Evolutionary conservation across 257 asterid species (phyloP), one percentile per base, ranked within the genome.

Genomic region (Leptodermis oblonga): DNA sequence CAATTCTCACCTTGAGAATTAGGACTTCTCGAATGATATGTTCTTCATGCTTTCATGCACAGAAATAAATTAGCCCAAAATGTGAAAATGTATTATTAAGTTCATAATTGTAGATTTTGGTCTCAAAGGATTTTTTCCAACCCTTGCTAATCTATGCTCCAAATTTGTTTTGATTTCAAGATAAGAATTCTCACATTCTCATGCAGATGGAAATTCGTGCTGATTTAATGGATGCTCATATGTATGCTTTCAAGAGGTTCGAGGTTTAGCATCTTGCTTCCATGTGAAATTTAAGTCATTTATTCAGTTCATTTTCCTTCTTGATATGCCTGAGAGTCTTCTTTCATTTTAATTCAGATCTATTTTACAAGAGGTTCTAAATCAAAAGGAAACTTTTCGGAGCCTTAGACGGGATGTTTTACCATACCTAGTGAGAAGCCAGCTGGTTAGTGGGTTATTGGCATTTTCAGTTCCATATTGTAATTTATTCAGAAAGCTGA

Each of bases 241-340:
- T 91, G 92, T 94, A 94, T 81, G 97, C 99, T 62, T 91, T 94
- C 86, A 89, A 94, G 86, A 94, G 99, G 99, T 94, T 75, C 3
- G 90, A 78, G 72, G 60, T 72, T 82, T 64, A 36, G 31, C 82
- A 62, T 67, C 68, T 26, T 66, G 51, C 69, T 78, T 81, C 69
- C 62, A 6, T 59, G 56, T 46, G 67, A 48, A 73, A 75, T 45
- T 61, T 36, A 34, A 56, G 60, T 69, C 34, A 39, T 62, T 43
- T 49, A 65, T 60, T 73, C 73, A 54, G 59, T 72, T 49, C 23
- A 3, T 69, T 76, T 31, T 60, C 64, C 41, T 31, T 68, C 51
- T 62, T 51, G 72, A 59, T 64, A 43, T 65, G 71, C 74, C 42
- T 51, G 60, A 68, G 59, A 56, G 45, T 73, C 34, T n/a, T 60